phyloP scores from a whole-genome alignment of 306 rosid genomes.

The Inga leiocalycina region DNA sequence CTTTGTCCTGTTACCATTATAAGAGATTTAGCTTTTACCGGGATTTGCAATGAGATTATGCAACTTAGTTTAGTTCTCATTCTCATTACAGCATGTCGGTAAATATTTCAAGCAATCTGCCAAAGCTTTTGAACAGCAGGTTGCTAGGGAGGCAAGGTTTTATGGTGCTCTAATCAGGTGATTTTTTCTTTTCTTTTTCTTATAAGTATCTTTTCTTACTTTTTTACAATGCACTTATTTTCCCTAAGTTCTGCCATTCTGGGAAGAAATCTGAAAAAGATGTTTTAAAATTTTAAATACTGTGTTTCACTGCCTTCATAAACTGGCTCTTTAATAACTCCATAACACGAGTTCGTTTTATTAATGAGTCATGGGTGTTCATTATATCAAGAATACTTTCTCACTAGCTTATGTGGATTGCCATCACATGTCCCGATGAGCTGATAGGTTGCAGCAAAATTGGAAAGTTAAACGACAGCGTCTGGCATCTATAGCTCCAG shows the following conservation, averaged over 20 bases:
- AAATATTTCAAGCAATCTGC: slow-evolving; percentile 94
- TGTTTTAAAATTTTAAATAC: slow-evolving; percentile 13
- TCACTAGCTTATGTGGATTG: slow-evolving; percentile 19
- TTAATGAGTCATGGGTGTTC: slow-evolving; percentile 23
- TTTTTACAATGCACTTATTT: background rate
- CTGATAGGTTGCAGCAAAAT: slow-evolving; percentile 88
- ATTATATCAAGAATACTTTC: slow-evolving; percentile 16
- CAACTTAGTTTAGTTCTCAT: slow-evolving; percentile 13
- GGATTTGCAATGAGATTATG: slow-evolving; percentile 20
- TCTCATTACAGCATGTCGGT: slow-evolving; percentile 73
- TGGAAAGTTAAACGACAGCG: slow-evolving; percentile 98
- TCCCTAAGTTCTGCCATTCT: background rate
- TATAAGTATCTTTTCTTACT: background rate
- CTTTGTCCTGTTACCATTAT: slow-evolving; percentile 8
- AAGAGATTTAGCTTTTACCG: slow-evolving; percentile 22
- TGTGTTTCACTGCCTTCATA: slow-evolving; percentile 8
- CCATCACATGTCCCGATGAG: slow-evolving; percentile 43
- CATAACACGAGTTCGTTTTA: background rate
- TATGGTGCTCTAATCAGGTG: slow-evolving; percentile 94
- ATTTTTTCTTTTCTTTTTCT: slow-evolving; percentile 8
- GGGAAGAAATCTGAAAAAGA: slow-evolving; percentile 19
- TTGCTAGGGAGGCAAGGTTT: slow-evolving; percentile 93
- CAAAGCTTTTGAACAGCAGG: slow-evolving; percentile 88
- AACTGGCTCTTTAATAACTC: slow-evolving; percentile 20
- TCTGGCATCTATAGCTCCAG: slow-evolving; percentile 71